Conservation (phyloP, 2,329 filamentous ascomycete genomes). For the Cladosporium velox region DNA sequence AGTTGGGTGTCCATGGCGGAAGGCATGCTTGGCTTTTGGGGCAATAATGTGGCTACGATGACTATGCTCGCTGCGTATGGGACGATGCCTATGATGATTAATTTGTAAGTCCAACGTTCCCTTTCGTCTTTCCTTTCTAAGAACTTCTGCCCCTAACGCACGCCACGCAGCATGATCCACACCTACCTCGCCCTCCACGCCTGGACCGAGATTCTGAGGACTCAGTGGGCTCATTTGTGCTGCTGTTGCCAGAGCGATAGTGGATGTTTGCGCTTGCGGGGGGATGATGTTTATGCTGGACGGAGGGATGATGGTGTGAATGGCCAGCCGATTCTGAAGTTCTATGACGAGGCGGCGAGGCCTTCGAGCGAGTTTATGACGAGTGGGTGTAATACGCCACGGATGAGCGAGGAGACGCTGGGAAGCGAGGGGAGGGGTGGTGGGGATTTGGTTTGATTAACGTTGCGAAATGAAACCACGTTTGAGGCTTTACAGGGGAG, state of each 20-base stretch:
- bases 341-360: neutral
- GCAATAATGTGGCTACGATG: neutral
- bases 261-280: neutral
- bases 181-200: neutral
- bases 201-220: neutral
- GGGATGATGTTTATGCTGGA: neutral
- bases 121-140: no score
- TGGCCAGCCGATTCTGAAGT: neutral
- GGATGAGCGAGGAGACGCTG: constrained; percentile 10
- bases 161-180: neutral
- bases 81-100: constrained; percentile 12
- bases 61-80: constrained; percentile 9
- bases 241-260: neutral
- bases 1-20: constrained; percentile 7
- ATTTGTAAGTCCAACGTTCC: constrained; percentile 4
- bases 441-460: neutral
- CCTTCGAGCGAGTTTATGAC: constrained; percentile 7
- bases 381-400: constrained; percentile 4
- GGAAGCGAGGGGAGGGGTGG: constrained; percentile 35
- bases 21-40: neutral
- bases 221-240: neutral
- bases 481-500: no score
- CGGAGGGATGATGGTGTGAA: neutral
- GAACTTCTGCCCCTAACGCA: no score
- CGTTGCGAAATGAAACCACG: neutral